A percentile compares a stretch with the other conserved stretches of the same genome.
These are phyloP conservation scores for Moesziomyces sp. DNA, from an alignment of 1,284 basidiomycete genomes.

Conservation along the genomic window DNA sequence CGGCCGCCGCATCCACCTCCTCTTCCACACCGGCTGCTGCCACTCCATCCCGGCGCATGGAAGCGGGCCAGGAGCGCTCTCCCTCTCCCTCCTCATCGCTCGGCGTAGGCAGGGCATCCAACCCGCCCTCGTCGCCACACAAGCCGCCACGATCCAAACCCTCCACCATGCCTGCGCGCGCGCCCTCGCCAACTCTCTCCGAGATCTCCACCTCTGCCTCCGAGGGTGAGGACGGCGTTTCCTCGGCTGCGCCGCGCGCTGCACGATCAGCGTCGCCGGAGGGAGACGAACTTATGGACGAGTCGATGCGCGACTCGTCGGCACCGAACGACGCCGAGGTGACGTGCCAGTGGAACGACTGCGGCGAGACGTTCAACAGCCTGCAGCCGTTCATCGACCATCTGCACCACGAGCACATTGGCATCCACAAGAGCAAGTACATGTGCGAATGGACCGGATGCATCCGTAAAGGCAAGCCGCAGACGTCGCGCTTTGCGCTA, in stretches of 20 bases:
- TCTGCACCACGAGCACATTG: constrained; percentile 80
- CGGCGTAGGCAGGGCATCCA: constrained; percentile 20
- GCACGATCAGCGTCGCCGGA: constrained; percentile 33
- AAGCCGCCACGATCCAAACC: constrained; percentile 19
- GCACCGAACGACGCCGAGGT: constrained; percentile 45
- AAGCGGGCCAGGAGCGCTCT: constrained; percentile 19
- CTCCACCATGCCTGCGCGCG: constrained; percentile 14
- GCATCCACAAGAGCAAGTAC: constrained; percentile 85
- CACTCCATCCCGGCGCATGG: constrained; percentile 23
- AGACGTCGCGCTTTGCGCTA: constrained; percentile 86
- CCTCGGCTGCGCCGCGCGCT: constrained; percentile 5
- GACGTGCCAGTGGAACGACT: constrained; percentile 80
- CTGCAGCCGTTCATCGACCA: constrained; percentile 80
- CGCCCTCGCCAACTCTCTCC: constrained; percentile 35
- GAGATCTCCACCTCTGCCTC: constrained; percentile 60
- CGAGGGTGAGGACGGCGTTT: constrained; percentile 34
- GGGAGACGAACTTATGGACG: constrained; percentile 50
- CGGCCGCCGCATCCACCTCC: constrained; percentile 9
- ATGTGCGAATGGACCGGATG: constrained; percentile 89
- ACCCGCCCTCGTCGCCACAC: constrained; percentile 41
- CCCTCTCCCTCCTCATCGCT: constrained; percentile 36
- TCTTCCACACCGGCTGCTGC: constrained; percentile 3
- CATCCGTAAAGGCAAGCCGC: constrained; percentile 78
- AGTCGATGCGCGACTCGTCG: constrained; percentile 19
- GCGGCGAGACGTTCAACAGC: constrained; percentile 77